Base-by-base conservation (phyloP, 2,329 filamentous ascomycete genomes). In the Mycogone perniciosa region DNA sequence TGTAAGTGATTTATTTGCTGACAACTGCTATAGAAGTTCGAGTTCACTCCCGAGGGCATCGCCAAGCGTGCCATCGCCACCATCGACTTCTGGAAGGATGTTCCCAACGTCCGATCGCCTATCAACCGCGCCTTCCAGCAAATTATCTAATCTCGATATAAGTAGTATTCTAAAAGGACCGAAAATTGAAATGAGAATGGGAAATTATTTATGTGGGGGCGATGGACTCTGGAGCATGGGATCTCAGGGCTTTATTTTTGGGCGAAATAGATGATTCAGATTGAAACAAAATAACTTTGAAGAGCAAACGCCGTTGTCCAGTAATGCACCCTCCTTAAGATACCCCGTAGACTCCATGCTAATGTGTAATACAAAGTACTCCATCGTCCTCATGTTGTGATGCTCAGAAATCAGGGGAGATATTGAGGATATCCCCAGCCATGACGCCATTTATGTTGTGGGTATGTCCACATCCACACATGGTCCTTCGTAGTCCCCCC, bases 41-140 rank as follows among this genome's bases (percentile, higher is more conserved):
- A 97, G 75, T 97, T 99, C 80, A 99, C 92, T 45, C 88, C 93
- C 48, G 92, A 96, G 75, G 93, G 93, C 60, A 88, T 99, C 70
- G 79, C 88, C 76, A 96, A 97, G 87, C 90, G 93, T 64, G 93
- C 92, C 55, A 72, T 89, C 57, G 86, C 87, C 62, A 99, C 93
- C 58, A 77, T 97, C 65, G 84, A 97, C 70, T 99, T 96, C 84
- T 99, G 90, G 86, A 97, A 96, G 87, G 88, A 86, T 60, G 82
- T 85, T 31, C 77, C 88, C 69, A 91, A 92, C 76, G 80, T 96
- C 66, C 89, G 93, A 72, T 96, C 91, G 50, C 92, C 93, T 59
- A 72, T 99, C 75, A 96, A 97, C 84, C 88, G 90, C 70, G 93
- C 93, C 65, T 99, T 99, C 84, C 82, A 93, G 78, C 91, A 99